Percentiles rank a stretch among this genome's conserved stretches.
Evolutionary conservation across 1,139 yeast genomes (phyloP).

Genomic region (Schwanniomyces etchellsii): DNA sequence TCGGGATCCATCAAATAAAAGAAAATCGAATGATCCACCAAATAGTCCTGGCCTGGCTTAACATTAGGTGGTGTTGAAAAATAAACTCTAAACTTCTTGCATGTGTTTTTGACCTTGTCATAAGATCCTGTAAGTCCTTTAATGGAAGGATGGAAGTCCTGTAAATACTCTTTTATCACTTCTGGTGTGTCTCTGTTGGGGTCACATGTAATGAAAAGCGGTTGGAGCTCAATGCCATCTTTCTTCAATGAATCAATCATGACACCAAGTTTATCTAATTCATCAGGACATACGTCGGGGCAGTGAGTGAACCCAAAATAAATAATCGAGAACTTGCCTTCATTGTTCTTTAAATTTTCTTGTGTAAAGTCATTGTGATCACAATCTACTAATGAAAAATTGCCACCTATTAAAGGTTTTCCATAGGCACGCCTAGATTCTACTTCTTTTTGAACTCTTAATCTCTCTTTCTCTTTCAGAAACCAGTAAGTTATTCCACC

Average conservation of each 20-base stretch:
- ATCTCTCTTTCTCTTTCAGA: slow-evolving; percentile 64
- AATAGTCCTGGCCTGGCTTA: slow-evolving; percentile 91
- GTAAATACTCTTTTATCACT: slow-evolving; percentile 68
- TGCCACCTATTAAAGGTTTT: slow-evolving; percentile 90
- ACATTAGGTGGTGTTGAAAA: slow-evolving; percentile 93
- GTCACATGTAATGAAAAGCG: slow-evolving; percentile 91
- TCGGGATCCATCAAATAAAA: slow-evolving; percentile 96
- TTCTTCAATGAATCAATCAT: slow-evolving; percentile 66
- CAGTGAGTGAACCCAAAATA: slow-evolving; percentile 97
- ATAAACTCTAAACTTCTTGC: slow-evolving; percentile 87
- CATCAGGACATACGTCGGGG: slow-evolving; percentile 98
- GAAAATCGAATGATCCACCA: slow-evolving; percentile 95
- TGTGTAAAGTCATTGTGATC: slow-evolving; percentile 72
- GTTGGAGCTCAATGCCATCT: slow-evolving; percentile 61
- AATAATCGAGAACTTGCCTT: slow-evolving; percentile 61
- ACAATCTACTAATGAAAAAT: slow-evolving; percentile 66
- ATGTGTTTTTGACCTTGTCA: slow-evolving; percentile 73
- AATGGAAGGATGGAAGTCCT: slow-evolving; percentile 84
- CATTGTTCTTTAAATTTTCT: slow-evolving; percentile 58
- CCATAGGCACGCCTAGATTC: slow-evolving; percentile 86
- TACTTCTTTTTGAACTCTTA: slow-evolving; percentile 69
- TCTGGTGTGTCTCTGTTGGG: slow-evolving; percentile 92
- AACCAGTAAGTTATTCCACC: slow-evolving; percentile 68
- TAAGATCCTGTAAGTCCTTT: slow-evolving; percentile 89
- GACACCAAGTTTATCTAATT: slow-evolving; percentile 80